Base-by-base conservation (phyloP, 2,329 filamentous ascomycete species). In the Ceratocystis variospora region DNA sequence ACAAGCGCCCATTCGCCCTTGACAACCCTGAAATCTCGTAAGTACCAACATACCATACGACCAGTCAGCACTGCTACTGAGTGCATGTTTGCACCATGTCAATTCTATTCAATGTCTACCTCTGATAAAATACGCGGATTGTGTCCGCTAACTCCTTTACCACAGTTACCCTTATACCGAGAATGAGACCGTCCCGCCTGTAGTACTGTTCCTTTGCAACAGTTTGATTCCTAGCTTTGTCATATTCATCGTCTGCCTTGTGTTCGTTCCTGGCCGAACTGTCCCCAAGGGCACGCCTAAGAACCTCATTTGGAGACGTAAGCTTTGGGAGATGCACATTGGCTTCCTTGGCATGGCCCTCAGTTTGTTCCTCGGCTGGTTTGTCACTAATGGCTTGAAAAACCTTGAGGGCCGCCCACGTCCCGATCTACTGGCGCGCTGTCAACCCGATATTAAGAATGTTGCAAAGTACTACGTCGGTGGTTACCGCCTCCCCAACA, bases 281-380 rank as follows among this genome's bases (percentile, higher is more conserved):
- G 85, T 87, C 0, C 81, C 83, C 17, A 79, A 79, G 53, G 80
- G 81, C 22, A 86, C 87, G 0, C 84, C 88, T 1, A 81, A 80
- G 69, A 75, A 80, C 3, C 76, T 89, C 65, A 79, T 92, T 57
- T 91, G 89, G 86, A 84, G 83, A 73, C 83, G 89, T 70, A 96
- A 94, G 76, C 74, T 96, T 1, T 96, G 93, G 91, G 92, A 96
- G 75, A 85, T 89, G 74, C 90, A 96, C 73, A 85, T 85, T 1
- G 91, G 89, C 67, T 90, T 87, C 84, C 84, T 96, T 71, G 92
- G 92, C 0, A 80, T 96, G 2, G 89, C 80, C 0, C 79, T 96
- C 19, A 84, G 88, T 2, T 78, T 90, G 8, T 84, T 86, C 1
- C 79, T 83, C 1, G 82, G 88, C 3, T 95, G 88, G 78, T 85